Conservation (phyloP, 805 yeast genomes). For the Jamesozyma lodderae region DNA sequence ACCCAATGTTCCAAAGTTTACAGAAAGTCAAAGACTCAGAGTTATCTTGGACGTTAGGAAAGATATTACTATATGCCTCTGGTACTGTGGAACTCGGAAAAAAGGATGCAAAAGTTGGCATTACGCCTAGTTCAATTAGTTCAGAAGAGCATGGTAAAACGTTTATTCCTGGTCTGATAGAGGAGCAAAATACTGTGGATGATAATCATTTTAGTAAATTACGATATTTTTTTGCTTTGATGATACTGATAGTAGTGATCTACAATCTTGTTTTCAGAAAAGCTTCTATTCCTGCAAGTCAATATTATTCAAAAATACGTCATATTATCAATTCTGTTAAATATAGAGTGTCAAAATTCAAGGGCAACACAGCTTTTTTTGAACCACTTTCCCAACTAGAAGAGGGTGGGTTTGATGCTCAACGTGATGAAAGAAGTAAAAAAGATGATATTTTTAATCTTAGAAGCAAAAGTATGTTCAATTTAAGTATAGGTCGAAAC, state of each 20-base stretch:
- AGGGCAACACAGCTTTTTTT: background rate
- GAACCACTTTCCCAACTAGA: conserved; percentile 5
- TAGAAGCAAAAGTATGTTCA: conserved; percentile 27
- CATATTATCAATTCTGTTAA: conserved; percentile 3
- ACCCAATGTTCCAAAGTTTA: conserved; percentile 73
- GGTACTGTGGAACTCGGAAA: conserved; percentile 39
- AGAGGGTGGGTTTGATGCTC: conserved; percentile 4
- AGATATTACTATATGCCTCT: conserved; percentile 73
- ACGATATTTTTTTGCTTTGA: no score
- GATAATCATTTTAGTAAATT: no score
- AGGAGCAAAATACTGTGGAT: no score
- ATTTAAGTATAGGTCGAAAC: conserved; percentile 7
- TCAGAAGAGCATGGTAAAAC: conserved; percentile 14
- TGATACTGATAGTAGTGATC: no score
- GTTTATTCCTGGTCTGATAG: conserved; percentile 20
- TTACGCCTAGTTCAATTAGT: conserved; percentile 21
- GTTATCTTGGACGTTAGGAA: conserved; percentile 92
- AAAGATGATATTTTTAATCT: conserved; percentile 4
- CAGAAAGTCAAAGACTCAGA: conserved; percentile 75
- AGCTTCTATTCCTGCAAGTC: background rate
- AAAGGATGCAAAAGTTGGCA: conserved; percentile 17
- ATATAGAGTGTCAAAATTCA: conserved; percentile 6
- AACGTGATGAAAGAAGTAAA: background rate
- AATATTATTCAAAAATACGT: background rate
- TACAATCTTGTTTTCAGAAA: background rate